Evolutionary conservation across 2,329 filamentous ascomycete species (phyloP).

Genomic region (Tolypocladium ovalisporum): DNA sequence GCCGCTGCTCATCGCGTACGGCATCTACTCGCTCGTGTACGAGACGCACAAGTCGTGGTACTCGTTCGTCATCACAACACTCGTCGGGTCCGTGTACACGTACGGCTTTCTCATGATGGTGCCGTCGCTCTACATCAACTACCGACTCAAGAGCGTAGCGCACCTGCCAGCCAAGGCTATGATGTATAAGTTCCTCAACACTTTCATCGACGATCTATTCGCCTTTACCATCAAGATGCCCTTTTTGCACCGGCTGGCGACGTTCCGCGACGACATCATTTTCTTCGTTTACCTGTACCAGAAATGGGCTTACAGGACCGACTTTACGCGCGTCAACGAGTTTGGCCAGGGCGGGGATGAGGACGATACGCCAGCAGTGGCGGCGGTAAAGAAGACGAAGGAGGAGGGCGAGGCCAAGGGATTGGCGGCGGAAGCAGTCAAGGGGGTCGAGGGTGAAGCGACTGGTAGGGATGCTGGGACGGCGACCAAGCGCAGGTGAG

Average conservation of each 20-base stretch:
- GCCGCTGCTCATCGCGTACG: conserved; percentile 80
- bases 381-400: conserved; percentile 19
- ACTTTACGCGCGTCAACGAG: conserved; percentile 89
- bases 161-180: conserved; percentile 96
- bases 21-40: conserved; percentile 82
- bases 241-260: conserved; percentile 80
- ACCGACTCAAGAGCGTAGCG: conserved; percentile 86
- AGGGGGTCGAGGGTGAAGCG: conserved; percentile 30
- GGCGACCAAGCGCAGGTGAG: conserved; percentile 30
- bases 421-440: conserved; percentile 22
- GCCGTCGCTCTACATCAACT: conserved; percentile 96
- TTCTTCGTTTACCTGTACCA: conserved; percentile 98
- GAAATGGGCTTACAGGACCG: conserved; percentile 81
- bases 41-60: conserved; percentile 98
- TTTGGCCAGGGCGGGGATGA: conserved; percentile 98
- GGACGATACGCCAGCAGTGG: conserved; percentile 40
- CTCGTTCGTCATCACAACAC: conserved; percentile 85
- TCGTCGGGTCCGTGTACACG: conserved; percentile 92
- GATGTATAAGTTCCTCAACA: conserved; percentile 98
- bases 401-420: conserved; percentile 25
- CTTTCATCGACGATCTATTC: conserved; percentile 97
- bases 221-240: conserved; percentile 99
- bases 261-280: conserved; percentile 88
- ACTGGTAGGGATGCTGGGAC: conserved; percentile 39
- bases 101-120: conserved; percentile 99